Percentiles rank a stretch among this genome's conserved stretches.
Conservation (phyloP, 495 filamentous ascomycete species). For the Haplographium delicatum region DNA sequence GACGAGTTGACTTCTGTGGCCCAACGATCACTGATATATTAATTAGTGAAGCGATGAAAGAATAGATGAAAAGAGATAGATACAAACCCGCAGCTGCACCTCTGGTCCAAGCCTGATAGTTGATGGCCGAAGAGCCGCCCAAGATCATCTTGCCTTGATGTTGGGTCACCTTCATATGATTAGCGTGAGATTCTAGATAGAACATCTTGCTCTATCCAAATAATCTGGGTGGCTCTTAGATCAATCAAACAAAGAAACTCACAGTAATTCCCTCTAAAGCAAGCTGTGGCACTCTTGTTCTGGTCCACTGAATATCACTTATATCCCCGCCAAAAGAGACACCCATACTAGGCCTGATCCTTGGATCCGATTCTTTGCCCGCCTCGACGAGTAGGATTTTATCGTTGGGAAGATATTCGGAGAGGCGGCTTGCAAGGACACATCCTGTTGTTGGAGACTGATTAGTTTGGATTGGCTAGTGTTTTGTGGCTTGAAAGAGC, state of each 20-base stretch:
- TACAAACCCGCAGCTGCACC: constrained; percentile 36
- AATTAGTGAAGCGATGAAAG: no score
- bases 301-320: constrained; percentile 4
- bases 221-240: no score
- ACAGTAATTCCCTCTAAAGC: background rate
- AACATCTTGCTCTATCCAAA: no score
- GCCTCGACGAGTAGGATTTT: constrained; percentile 58
- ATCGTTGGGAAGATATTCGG: constrained; percentile 55
- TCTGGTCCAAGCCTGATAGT: constrained; percentile 39
- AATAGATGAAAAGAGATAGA: background rate
- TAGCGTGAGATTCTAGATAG: no score
- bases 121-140: constrained; percentile 43
- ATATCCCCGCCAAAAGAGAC: background rate
- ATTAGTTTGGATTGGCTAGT: no score
- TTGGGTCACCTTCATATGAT: background rate
- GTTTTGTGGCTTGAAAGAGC: no score
- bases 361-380: constrained; percentile 27
- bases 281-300: background rate
- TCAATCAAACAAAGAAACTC: background rate
- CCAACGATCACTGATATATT: constrained; percentile 34
- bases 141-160: constrained; percentile 33
- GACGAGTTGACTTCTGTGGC: constrained; percentile 34
- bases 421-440: constrained; percentile 56
- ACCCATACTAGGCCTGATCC: background rate
- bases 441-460: constrained; percentile 45